phyloP scores from a whole-genome alignment of 2,329 filamentous ascomycete species.

The Shiraia bambusicola region DNA sequence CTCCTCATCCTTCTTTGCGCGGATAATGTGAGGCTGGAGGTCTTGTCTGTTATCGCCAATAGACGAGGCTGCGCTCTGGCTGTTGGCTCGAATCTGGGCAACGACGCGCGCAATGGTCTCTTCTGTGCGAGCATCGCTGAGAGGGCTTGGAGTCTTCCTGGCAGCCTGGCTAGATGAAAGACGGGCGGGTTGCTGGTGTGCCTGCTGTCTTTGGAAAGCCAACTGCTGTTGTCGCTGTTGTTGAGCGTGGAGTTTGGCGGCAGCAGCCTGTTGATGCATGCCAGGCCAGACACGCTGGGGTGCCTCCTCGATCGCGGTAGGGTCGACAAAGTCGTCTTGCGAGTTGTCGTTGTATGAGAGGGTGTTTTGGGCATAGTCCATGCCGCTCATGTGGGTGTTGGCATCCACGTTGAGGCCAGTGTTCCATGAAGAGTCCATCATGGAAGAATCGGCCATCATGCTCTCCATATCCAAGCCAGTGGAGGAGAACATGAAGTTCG shows the following conservation, averaged over 20 bases:
- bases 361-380: slow-evolving; percentile 55
- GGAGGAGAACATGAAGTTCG: slow-evolving; percentile 54
- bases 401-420: slow-evolving; percentile 52
- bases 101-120: slow-evolving; percentile 92
- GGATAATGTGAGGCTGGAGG: slow-evolving; percentile 67
- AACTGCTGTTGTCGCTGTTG: slow-evolving; percentile 47
- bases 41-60: slow-evolving; percentile 52
- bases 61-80: slow-evolving; percentile 53
- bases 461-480: slow-evolving; percentile 70
- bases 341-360: slow-evolving; percentile 60
- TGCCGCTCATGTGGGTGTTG: slow-evolving; percentile 68
- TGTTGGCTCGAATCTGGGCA: slow-evolving; percentile 83
- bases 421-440: slow-evolving; percentile 59
- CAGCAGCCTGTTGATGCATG: slow-evolving; percentile 83
- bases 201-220: slow-evolving; percentile 45
- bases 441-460: slow-evolving; percentile 51
- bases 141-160: slow-evolving; percentile 42
- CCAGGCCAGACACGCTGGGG: slow-evolving; percentile 79
- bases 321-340: slow-evolving; percentile 66
- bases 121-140: slow-evolving; percentile 59
- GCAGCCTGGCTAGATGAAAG: slow-evolving; percentile 25
- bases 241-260: slow-evolving; percentile 39
- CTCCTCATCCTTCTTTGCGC: slow-evolving; percentile 88
- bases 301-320: slow-evolving; percentile 67
- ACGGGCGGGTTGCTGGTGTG: slow-evolving; percentile 27